Evolutionary conservation across 78 protist genomes (phyloP).

Genomic region (Thecamonas trahens): DNA sequence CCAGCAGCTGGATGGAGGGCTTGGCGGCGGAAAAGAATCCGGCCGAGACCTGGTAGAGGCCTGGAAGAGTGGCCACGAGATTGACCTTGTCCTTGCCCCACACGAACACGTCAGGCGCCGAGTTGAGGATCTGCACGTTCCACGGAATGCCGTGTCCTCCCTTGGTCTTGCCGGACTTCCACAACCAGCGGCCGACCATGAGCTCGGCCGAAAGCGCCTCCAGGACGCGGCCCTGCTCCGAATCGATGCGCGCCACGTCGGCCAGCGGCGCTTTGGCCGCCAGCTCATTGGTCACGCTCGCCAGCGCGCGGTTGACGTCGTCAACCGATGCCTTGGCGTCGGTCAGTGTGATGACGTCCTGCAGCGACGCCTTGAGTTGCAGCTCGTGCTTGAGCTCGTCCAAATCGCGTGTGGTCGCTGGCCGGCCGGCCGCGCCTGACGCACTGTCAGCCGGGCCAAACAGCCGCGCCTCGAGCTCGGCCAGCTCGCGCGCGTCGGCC

Average conservation of each 20-base stretch:
- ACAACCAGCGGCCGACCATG: conserved; percentile 31
- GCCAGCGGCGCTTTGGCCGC: not conserved
- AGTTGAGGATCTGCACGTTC: conserved; percentile 28
- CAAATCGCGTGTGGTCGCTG: no score
- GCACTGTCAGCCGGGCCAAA: no score
- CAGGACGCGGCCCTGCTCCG: conserved; percentile 10
- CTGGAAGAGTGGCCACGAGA: conserved; percentile 1
- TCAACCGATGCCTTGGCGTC: conserved; percentile 13
- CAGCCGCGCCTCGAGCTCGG: not conserved
- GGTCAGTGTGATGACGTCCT: not conserved
- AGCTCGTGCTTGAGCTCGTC: not conserved
- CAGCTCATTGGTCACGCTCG: not conserved
- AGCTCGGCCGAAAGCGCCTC: conserved; percentile 10
- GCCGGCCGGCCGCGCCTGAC: no score
- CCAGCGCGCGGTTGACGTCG: conserved; percentile 14
- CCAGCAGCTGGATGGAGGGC: conserved; percentile 39
- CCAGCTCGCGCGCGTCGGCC: not conserved
- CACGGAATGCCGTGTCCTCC: conserved; percentile 5
- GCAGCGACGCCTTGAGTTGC: not conserved
- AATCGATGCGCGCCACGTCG: not conserved
- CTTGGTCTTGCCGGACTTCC: conserved; percentile 16
- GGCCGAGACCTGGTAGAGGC: conserved; percentile 38
- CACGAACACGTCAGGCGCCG: conserved; percentile 15
- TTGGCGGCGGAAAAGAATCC: conserved; percentile 33
- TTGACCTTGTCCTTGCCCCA: conserved; percentile 15